Base-by-base conservation (phyloP, 2,329 filamentous ascomycete genomes). In the Sporothrix pallida region DNA sequence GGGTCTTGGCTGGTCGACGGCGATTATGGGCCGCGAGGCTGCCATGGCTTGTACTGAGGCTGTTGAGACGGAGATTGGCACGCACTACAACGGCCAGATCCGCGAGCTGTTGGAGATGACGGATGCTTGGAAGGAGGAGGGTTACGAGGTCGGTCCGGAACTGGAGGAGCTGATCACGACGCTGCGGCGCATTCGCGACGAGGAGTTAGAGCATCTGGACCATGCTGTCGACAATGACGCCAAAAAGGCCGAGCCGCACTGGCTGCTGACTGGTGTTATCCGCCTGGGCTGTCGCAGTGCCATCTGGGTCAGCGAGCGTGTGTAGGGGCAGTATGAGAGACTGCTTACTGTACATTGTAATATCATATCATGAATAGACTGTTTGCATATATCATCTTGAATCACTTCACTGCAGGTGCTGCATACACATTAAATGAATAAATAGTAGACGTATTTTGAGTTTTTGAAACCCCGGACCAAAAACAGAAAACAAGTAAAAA, bases 31-130 rank as follows among this genome's bases (percentile, higher is more conserved):
- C 0, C 89, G 94, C 68, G 94, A 98, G 83, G 95, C 95, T 1
- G 95, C 96, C 50, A 99, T 99, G 96, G 96, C 96, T 13, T 99
- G 96, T 81, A 98, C 96, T 0, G 96, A 99, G 83, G 96, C 96
- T 0, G 95, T 99, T 1, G 96, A 99, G 86, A 99, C 95, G 7
- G 96, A 98, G 85, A 99, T 99, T 76, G 96, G 96, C 2, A 90
- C 90, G 42, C 96, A 99, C 83, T 99, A 99, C 82, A 98, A 98
- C 81, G 90, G 90, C 76, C 96, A 99, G 84, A 94, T 99, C 58
- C 86, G 93, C 37, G 88, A 89, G 71, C 83, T 99, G 78, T 82
- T 98, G 54, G 91, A 92, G 75, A 98, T 97, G 91, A 88, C 93
- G 73, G 86, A 88, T 8, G 88, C 91, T 76, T 93, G 94, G 86